A percentile compares a stretch with the other conserved stretches of the same genome.
Conservation (phyloP, 139 green algal genomes). For the Zygnema cylindricum region DNA sequence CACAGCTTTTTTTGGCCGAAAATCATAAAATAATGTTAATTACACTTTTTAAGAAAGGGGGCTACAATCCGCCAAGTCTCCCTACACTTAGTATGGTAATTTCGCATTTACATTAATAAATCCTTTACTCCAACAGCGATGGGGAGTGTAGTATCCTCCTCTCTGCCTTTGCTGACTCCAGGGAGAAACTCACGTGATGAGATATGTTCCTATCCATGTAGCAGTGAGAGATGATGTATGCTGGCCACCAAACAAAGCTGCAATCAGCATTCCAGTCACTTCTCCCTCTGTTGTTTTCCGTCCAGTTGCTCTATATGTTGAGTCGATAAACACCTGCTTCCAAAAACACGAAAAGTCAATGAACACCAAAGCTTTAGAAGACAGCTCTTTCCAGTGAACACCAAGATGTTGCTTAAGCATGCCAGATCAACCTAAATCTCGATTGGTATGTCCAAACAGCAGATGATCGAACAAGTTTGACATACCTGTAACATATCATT, state of each 20-base stretch:
- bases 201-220: conserved; percentile 86
- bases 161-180: too few species aligned
- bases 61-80: too few species aligned
- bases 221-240: conserved; percentile 96
- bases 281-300: conserved; percentile 85
- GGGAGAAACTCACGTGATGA: conserved; percentile 73
- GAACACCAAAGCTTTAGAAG: not conserved
- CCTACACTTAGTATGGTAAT: too few species aligned
- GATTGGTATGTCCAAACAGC: not conserved
- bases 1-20: too few species aligned
- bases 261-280: conserved; percentile 97
- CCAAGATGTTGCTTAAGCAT: not conserved
- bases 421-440: not conserved
- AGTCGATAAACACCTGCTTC: conserved; percentile 86
- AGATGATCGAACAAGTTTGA: too few species aligned
- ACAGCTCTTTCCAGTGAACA: not conserved
- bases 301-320: conserved; percentile 80
- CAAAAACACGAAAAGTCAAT: not conserved
- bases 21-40: too few species aligned
- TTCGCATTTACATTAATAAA: too few species aligned
- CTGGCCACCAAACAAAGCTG: conserved; percentile 95
- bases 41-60: too few species aligned
- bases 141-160: too few species aligned
- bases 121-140: too few species aligned
- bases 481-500: conserved; percentile 87